Conservation (phyloP, 2,329 filamentous ascomycete species). For the Fusarium circinatum region DNA sequence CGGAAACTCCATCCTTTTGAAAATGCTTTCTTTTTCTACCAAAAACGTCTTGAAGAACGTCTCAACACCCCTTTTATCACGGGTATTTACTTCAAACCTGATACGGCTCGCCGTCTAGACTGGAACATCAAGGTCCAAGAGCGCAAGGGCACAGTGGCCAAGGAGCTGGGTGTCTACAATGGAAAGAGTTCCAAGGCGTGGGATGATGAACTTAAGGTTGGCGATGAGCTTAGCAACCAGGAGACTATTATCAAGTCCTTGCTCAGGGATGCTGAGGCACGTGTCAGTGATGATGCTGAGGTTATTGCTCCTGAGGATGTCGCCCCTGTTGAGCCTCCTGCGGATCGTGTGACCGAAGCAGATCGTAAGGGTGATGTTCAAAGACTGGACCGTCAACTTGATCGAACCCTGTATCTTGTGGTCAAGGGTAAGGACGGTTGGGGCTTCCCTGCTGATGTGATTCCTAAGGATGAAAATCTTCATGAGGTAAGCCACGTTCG, state of each 20-base stretch:
- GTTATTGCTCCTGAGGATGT: slow-evolving; percentile 66
- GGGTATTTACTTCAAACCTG: slow-evolving; percentile 94
- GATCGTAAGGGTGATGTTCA: slow-evolving; percentile 78
- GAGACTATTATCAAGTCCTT: slow-evolving; percentile 74
- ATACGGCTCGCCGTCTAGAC: slow-evolving; percentile 84
- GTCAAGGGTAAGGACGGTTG: slow-evolving; percentile 81
- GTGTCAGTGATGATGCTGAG: slow-evolving; percentile 70
- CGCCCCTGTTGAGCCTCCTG: slow-evolving; percentile 75
- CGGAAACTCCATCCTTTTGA: slow-evolving; percentile 88
- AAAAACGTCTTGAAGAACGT: slow-evolving; percentile 95
- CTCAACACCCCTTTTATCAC: slow-evolving; percentile 86
- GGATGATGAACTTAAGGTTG: slow-evolving; percentile 90
- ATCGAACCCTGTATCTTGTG: slow-evolving; percentile 86
- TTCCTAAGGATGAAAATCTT: slow-evolving; percentile 78
- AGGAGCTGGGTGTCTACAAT: slow-evolving; percentile 87
- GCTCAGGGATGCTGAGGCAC: slow-evolving; percentile 77
- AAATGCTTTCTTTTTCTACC: slow-evolving; percentile 94
- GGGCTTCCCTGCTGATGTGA: slow-evolving; percentile 80
- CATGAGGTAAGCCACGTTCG: slow-evolving; percentile 71
- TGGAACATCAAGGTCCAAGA: slow-evolving; percentile 88
- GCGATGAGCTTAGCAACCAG: slow-evolving; percentile 73
- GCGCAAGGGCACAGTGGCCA: slow-evolving; percentile 76
- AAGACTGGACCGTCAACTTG: slow-evolving; percentile 82
- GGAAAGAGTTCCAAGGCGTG: slow-evolving; percentile 76
- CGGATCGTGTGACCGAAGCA: slow-evolving; percentile 78